Evolutionary conservation across 192 early-diverging fungal species (phyloP).

Genomic region (Coemansia biformis): DNA sequence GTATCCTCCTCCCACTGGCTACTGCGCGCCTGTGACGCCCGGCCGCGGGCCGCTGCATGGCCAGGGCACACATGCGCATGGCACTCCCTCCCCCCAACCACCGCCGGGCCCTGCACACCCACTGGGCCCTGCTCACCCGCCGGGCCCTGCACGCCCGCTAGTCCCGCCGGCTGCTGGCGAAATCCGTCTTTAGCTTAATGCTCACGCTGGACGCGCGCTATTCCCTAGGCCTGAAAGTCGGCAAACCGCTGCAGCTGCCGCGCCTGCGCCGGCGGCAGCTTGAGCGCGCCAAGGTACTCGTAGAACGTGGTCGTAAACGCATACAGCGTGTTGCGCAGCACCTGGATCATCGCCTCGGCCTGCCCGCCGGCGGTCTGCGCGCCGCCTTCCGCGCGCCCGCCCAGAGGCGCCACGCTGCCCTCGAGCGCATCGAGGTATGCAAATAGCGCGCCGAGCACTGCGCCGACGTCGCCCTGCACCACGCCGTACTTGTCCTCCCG

Average conservation of each 20-base stretch:
- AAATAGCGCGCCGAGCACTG: conserved; percentile 25
- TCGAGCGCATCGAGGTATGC: conserved; percentile 38
- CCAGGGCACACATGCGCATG: too few relatives aligned
- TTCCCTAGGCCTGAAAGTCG: conserved; percentile 48
- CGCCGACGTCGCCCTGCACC: conserved; percentile 39
- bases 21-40: too few relatives aligned
- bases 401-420: conserved; percentile 9
- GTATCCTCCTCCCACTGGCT: too few relatives aligned
- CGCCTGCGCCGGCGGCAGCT: conserved; percentile 26
- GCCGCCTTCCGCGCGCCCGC: too few relatives aligned
- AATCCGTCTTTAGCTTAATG: too few relatives aligned
- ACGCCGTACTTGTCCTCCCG: conserved; percentile 43
- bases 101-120: too few relatives aligned
- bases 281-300: conserved; percentile 39
- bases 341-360: conserved; percentile 43
- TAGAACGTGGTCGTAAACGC: conserved; percentile 37
- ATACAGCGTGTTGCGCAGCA: conserved; percentile 40
- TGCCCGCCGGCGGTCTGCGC: conserved; percentile 18
- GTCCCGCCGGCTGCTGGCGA: too few relatives aligned
- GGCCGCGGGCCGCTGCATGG: too few relatives aligned
- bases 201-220: too few relatives aligned
- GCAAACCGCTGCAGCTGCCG: conserved; percentile 42
- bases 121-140: too few relatives aligned
- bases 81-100: too few relatives aligned
- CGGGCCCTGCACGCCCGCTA: too few relatives aligned